These are phyloP conservation scores for Anisodus acutangulus DNA, from an alignment of 257 asterid genomes.

Conservation along the genomic window DNA sequence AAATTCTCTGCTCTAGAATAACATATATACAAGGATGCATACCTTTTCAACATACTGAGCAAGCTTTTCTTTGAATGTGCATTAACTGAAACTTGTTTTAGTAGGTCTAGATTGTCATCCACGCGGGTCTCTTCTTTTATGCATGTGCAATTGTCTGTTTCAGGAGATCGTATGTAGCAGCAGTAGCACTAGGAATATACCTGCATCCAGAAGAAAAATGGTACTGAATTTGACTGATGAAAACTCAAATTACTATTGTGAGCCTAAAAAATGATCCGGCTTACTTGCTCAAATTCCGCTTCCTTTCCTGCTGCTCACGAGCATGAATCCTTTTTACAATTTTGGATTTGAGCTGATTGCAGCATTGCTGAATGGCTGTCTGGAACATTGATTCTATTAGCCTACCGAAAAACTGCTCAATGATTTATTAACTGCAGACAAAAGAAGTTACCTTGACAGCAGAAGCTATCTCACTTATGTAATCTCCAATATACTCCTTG, in stretches of 20 bases:
- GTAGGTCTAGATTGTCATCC: slow-evolving; percentile 63
- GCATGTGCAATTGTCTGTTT: slow-evolving; percentile 62
- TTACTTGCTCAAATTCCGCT: slow-evolving; percentile 81
- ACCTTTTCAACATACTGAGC: slow-evolving; percentile 87
- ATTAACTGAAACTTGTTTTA: slow-evolving; percentile 61
- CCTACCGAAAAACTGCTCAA: slow-evolving; percentile 18
- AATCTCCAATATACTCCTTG: slow-evolving; percentile 93
- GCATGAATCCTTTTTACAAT: slow-evolving; percentile 88
- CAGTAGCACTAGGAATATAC: slow-evolving; percentile 77
- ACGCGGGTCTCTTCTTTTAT: slow-evolving; percentile 58
- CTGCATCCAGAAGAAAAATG: slow-evolving; percentile 45
- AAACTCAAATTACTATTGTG: slow-evolving; percentile 28
- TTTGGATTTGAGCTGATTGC: slow-evolving; percentile 78
- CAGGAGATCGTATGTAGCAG: slow-evolving; percentile 69
- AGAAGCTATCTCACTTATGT: slow-evolving; percentile 88
- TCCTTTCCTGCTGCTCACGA: slow-evolving; percentile 97
- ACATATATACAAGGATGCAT: slow-evolving; percentile 30
- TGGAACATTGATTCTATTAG: slow-evolving; percentile 46
- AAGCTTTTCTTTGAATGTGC: slow-evolving; percentile 69
- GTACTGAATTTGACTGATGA: slow-evolving; percentile 29
- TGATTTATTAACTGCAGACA: not conserved
- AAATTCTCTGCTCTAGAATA: not conserved
- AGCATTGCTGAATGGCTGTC: slow-evolving; percentile 85
- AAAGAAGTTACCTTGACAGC: slow-evolving; percentile 74
- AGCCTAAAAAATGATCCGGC: slow-evolving; percentile 35